phyloP scores from a whole-genome alignment of 495 filamentous ascomycete genomes.

The Chaetomium tenue region DNA sequence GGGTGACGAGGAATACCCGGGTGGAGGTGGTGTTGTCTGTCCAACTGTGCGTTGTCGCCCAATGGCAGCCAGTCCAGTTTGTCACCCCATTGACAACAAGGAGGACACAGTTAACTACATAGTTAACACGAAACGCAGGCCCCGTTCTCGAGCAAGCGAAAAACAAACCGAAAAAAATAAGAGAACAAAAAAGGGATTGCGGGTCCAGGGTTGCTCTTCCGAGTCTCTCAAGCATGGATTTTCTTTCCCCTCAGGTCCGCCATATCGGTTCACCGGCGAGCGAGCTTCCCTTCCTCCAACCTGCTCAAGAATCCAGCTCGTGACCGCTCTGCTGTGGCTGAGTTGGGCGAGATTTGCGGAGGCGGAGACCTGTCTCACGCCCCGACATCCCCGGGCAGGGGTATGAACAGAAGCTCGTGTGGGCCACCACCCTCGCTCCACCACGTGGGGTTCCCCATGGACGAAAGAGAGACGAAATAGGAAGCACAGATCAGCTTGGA shows the following conservation, averaged over 20 bases:
- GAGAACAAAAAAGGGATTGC: background rate
- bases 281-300: no score
- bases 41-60: background rate
- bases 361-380: background rate
- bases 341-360: constrained; percentile 1
- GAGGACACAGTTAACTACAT: no score
- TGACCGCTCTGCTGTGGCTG: constrained; percentile 9
- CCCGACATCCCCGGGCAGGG: constrained; percentile 1
- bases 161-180: background rate
- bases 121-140: constrained; percentile 1
- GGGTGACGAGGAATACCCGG: background rate
- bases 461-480: background rate
- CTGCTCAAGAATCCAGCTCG: background rate
- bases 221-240: no score
- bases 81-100: background rate
- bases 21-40: background rate
- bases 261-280: background rate
- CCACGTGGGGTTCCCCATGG: constrained; percentile 12
- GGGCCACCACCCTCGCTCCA: constrained; percentile 12
- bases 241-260: no score
- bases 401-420: background rate
- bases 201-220: no score
- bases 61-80: background rate
- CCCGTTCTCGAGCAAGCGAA: background rate
- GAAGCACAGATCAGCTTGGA: constrained; percentile 3